Base-by-base conservation (phyloP, 345 rosid genomes). In the Corchorus olitorius region DNA sequence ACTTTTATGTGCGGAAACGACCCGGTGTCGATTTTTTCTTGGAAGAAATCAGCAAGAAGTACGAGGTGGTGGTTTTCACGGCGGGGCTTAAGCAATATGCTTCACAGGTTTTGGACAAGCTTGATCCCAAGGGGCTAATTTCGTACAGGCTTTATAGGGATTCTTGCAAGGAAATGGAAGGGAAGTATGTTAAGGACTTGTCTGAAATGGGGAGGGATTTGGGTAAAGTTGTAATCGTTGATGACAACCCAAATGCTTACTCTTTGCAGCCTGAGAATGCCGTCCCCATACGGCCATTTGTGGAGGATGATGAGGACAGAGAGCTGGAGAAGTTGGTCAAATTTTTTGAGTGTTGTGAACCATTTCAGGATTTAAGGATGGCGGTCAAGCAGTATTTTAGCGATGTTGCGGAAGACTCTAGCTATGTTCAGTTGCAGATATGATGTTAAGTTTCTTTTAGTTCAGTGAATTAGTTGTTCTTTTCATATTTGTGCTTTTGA, bases 21-120 rank as follows among this genome's bases (percentile, higher is more conserved):
- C 99, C 99, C 4, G 98, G 98, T 17, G 91, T 95, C 0, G 96
- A 93, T 61, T 83, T 73, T 0, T 93, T 93, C 75, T 76, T 93
- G 85, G 84, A 85, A 70, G 78, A 79, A 53, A 74, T 93, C 43
- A 84, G 86, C 46, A 81, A 84, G 27, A 86, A 84, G n/a, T 89
- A 79, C 59, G 97, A 92, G 65, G 76, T 93, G 77, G 99, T 90
- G 65, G 89, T 93, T 49, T 93, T 95, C 88, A 93, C 99, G 13
- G 98, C 99, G n/a, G 99, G 97, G 6, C 63, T 93, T 6, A 83
- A 75, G 75, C 94, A 87, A 65, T 95, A 95, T 75, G 99, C 98
- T 2, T 86, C 98, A 0, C 68, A 87, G 17, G 93, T 95, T 33
- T 88, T 95, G 17, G 96, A 93, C 49, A 80, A 73, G 76, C 58